Base-by-base conservation (phyloP, 1,284 basidiomycete species). In the Ustilago crameri region DNA sequence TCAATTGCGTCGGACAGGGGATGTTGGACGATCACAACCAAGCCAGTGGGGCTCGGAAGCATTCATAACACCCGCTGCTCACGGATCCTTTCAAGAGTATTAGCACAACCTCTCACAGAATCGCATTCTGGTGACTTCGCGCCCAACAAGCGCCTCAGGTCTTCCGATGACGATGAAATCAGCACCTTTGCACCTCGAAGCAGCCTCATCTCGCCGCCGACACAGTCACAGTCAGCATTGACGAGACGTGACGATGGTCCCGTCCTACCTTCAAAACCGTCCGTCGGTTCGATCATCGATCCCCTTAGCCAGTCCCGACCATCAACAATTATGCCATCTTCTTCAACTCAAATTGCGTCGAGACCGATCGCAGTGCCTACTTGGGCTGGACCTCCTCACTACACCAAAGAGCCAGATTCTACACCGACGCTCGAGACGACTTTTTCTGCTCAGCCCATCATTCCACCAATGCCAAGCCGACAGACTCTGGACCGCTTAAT, bases 401-500 rank as follows among this genome's bases (percentile, higher is more conserved):
- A 57, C 35, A 9, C 40, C 23, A 37, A 35, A 37, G 30, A 46
- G 5, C 9, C 18, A 10, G 37, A 4, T 30, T 9, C 41, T 8
- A 18, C 20, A 5, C 43, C 54, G 22, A 9, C 55, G 20, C 22
- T 17, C 17, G 12, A 18, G 2, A 14, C 15, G 2, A 7, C 24
- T 5, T 26, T 51, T 23, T 20, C 42, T 3, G 17, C 22, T 7
- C 20, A 23, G 5, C 17, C n/a, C 12, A 9, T 14, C 9, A 9
- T 32, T 2, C 48, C 52, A 3, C 56, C 49, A 3, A 12, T 60
- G 34, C 63, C 63, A 2, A 35, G 24, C 17, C 41, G 48, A 48
- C 56, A 55, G 40, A 37, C 35, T 14, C 15, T 66, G 27, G 42
- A 52, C 18, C 51, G 34, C 12, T 20, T 66, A 32, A 47, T 66